Base-by-base conservation (phyloP, 1,139 yeast genomes). In the Casaregolazyma lundiana region DNA sequence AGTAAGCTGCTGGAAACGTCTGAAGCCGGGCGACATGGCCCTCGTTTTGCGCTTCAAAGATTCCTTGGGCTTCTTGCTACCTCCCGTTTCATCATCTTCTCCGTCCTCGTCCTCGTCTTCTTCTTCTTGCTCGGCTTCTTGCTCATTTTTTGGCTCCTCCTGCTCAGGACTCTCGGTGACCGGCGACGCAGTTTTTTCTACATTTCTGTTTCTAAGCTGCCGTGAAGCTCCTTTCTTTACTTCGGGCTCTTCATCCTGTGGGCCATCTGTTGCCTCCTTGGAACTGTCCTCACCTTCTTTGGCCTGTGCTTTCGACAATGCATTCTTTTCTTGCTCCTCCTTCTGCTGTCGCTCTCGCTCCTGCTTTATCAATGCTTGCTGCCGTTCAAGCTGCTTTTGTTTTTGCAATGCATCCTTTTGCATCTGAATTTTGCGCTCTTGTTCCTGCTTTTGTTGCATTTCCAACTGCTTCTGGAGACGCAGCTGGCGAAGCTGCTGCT, bases 1-100 rank as follows among this genome's bases (percentile, higher is more conserved):
- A 11, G 64, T 66, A 21, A 64, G 52, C 6, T 59, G 52, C 43
- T 63, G 67, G 53, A 67, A 66, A 44, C 61, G 52, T 29, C 50
- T 36, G 40, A 36, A 42, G 11, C 39, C 38, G 9, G 45, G 45
- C 24, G 41, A 35, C 4, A 17, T 3, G 1, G 45, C 35, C 7
- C 38, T 9, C n/a, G 42, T 18, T 17, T 37, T 32, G 7, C 43
- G 21, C 4, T 32, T 38, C 22, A 32, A 21, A 11, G 24, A 17
- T n/a, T 30, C 36, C 20, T 29, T n/a, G 18, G 37, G 42, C 20
- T 40, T 45, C 24, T 39, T 44, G 20, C 37, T 49, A 24, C 34
- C 48, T 3, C 34, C 53, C 6, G 38, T 37, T 5, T 44, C 48
- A 17, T 30, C 48, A 11, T 47, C 52, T 17, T 30, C 35, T 15